Conservation (phyloP, 371 early-diverging fungal genomes). For the Apophysomyces trapeziformis region DNA sequence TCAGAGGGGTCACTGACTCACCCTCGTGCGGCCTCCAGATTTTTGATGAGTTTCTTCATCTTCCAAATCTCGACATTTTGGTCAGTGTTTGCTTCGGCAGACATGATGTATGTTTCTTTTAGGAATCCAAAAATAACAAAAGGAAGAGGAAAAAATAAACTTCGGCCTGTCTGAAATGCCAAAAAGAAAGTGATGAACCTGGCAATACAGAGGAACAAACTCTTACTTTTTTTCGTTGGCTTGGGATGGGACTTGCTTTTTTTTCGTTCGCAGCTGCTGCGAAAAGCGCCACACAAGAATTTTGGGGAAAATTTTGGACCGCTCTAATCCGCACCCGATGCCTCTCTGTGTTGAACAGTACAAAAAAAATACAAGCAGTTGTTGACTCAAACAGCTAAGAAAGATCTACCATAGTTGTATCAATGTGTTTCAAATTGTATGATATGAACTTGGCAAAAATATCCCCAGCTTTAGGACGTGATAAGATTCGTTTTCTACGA, state of each 20-base stretch:
- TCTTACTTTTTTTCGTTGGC: too few species aligned
- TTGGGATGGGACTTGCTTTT: neutral
- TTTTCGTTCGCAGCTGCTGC: neutral
- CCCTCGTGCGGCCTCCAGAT: conserved; percentile 86
- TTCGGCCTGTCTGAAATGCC: conserved; percentile 6
- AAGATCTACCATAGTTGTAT: too few species aligned
- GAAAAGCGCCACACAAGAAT: too few species aligned
- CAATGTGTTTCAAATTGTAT: too few species aligned
- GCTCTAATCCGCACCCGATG: too few species aligned
- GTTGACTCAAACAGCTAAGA: too few species aligned
- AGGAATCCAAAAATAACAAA: conserved; percentile 5
- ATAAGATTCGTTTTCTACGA: too few species aligned
- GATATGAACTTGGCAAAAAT: too few species aligned
- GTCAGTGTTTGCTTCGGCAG: conserved; percentile 40
- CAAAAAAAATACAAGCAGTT: too few species aligned
- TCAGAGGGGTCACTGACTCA: neutral
- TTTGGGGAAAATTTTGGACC: too few species aligned
- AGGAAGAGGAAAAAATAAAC: neutral
- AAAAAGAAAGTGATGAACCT: neutral
- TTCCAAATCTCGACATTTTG: conserved; percentile 96
- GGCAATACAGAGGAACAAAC: neutral
- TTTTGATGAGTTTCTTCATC: conserved; percentile 97
- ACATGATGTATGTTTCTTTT: conserved; percentile 21
- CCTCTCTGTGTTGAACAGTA: too few species aligned
- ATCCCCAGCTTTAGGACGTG: too few species aligned